A percentile compares a stretch with the other conserved stretches of the same genome.
Evolutionary conservation across 768 basidiomycete genomes (phyloP).

Genomic region (Roridomyces roridus): DNA sequence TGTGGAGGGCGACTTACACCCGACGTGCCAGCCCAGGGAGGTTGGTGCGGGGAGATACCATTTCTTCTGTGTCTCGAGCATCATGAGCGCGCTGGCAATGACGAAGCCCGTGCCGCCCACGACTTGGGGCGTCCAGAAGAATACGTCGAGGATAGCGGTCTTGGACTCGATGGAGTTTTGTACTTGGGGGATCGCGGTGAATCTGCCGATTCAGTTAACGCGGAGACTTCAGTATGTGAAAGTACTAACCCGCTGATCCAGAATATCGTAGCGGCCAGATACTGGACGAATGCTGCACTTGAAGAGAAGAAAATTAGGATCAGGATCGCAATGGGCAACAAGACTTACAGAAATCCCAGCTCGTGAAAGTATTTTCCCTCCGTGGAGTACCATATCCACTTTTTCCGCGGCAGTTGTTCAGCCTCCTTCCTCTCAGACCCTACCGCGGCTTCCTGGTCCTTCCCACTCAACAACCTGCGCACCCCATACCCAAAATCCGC

Average conservation of each 20-base stretch:
- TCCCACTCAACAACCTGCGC: constrained; percentile 21
- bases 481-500: constrained; percentile 45
- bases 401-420: constrained; percentile 23
- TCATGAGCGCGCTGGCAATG: constrained; percentile 51
- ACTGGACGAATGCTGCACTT: constrained; percentile 56
- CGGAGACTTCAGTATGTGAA: constrained; percentile 5
- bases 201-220: constrained; percentile 27
- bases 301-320: too few species aligned
- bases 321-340: too few species aligned
- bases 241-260: constrained; percentile 56
- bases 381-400: constrained; percentile 47
- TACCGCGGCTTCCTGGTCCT: neutral
- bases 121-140: constrained; percentile 70
- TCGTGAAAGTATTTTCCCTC: constrained; percentile 46
- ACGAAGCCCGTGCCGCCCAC: constrained; percentile 67
- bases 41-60: constrained; percentile 57
- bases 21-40: constrained; percentile 63
- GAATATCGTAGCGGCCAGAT: constrained; percentile 64
- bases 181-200: constrained; percentile 44
- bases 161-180: constrained; percentile 35
- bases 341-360: constrained; percentile 56
- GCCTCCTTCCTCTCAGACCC: constrained; percentile 28
- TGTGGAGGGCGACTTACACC: constrained; percentile 33
- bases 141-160: constrained; percentile 46
- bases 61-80: constrained; percentile 59